Evolutionary conservation across 768 basidiomycete genomes (phyloP).

Genomic region (Suillus placidus): DNA sequence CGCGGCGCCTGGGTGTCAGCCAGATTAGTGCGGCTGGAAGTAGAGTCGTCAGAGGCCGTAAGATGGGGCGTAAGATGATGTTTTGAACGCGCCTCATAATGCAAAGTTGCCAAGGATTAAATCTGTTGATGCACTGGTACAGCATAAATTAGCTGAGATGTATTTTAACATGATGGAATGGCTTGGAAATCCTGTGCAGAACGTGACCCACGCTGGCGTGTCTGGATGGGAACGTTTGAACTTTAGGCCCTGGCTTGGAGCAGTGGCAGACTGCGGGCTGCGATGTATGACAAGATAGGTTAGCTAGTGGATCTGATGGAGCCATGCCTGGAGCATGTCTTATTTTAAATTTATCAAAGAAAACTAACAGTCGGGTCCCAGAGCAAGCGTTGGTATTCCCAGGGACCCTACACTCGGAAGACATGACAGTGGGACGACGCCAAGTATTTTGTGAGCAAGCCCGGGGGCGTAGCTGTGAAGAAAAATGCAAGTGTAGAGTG

Average conservation of each 20-base stretch:
- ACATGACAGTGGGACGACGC: neutral
- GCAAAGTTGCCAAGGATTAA: neutral
- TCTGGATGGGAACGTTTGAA: neutral
- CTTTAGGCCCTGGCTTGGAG: neutral
- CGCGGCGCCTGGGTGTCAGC: neutral
- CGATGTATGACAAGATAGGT: neutral
- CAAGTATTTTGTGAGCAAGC: neutral
- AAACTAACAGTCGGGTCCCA: neutral
- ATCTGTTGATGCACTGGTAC: neutral
- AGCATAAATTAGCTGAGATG: neutral
- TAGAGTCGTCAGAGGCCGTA: neutral
- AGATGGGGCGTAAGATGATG: neutral
- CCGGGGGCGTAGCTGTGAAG: slow-evolving; percentile 4
- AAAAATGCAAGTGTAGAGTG: neutral
- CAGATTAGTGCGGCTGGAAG: neutral
- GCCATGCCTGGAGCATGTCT: neutral
- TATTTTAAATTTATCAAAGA: slow-evolving; percentile 1
- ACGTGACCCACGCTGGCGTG: neutral
- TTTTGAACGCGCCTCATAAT: neutral
- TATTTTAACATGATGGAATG: neutral
- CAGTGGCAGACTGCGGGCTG: neutral
- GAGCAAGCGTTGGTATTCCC: neutral
- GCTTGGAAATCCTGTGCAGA: neutral
- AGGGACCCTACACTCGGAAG: neutral
- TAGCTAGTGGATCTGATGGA: neutral